Conservation (phyloP, 83 land plant genomes). For the Picea abies region DNA sequence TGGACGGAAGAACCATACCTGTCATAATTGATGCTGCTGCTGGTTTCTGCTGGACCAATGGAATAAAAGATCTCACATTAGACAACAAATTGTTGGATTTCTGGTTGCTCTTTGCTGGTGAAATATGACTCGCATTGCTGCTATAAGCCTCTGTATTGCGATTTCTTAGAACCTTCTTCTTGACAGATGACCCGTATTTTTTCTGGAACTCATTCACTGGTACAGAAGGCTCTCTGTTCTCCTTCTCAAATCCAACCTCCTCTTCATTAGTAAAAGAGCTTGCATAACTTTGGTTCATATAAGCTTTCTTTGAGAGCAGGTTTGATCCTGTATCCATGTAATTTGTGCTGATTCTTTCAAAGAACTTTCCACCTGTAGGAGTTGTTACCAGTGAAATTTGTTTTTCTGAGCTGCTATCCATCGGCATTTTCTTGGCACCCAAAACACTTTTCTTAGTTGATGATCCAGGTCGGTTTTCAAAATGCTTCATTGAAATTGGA, state of each 20-base stretch:
- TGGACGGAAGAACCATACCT: conserved; percentile 19
- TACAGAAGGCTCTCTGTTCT: neutral
- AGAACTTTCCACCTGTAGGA: conserved; percentile 7
- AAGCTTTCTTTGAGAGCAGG: neutral
- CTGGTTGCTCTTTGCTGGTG: conserved; percentile 12
- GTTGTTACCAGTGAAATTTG: neutral
- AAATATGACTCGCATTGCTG: conserved; percentile 21
- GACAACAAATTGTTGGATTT: conserved; percentile 55
- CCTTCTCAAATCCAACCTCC: neutral
- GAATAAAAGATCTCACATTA: conserved; percentile 54
- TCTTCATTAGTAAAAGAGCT: neutral
- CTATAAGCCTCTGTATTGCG: conserved; percentile 6
- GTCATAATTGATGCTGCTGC: conserved; percentile 31
- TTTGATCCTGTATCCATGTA: neutral
- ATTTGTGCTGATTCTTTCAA: neutral
- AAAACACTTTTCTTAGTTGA: neutral
- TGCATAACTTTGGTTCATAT: neutral
- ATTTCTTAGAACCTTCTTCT: neutral
- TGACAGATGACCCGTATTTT: neutral
- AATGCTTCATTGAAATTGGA: neutral
- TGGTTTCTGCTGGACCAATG: conserved; percentile 59
- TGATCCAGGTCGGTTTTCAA: neutral
- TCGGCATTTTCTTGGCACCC: neutral
- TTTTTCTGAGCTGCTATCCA: conserved; percentile 4
- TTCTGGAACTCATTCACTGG: neutral